A percentile compares a stretch with the other conserved stretches of the same genome.
Conservation (phyloP, 2,329 filamentous ascomycete species). For the Phialophora chinensis region DNA sequence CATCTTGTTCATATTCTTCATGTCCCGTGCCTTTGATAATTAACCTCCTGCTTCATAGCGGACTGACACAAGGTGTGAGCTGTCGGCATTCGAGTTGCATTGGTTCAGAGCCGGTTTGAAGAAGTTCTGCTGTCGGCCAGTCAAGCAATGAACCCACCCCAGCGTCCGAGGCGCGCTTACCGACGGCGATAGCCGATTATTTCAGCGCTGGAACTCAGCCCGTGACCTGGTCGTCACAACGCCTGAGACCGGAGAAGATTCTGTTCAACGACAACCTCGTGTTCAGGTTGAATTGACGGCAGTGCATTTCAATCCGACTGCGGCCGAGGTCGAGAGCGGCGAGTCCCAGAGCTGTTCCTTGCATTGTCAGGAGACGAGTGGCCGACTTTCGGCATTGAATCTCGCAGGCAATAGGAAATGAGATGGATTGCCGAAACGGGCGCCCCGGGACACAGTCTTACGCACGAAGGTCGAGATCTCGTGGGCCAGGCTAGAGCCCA, state of each 20-base stretch:
- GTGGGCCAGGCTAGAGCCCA: slow-evolving; percentile 2
- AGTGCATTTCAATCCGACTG: slow-evolving; percentile 1
- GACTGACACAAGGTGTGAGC: not conserved
- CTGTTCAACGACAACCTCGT: not conserved
- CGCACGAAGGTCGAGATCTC: slow-evolving; percentile 15
- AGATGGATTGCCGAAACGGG: slow-evolving; percentile 17
- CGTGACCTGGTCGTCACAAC: not conserved
- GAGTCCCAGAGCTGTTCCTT: not conserved
- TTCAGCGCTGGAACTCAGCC: not conserved
- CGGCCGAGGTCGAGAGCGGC: slow-evolving; percentile 6
- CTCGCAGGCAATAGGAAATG: slow-evolving; percentile 8
- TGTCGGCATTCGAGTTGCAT: not conserved
- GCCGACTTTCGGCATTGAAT: slow-evolving; percentile 5
- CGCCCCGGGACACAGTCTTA: not conserved
- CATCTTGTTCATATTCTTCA: not conserved
- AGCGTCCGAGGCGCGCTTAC: not conserved
- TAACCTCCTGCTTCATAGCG: not conserved
- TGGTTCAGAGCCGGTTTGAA: not conserved
- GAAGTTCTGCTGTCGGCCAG: not conserved
- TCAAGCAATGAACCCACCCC: not conserved
- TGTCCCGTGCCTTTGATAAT: not conserved
- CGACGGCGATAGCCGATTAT: not conserved
- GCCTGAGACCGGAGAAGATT: not conserved
- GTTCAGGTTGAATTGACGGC: not conserved
- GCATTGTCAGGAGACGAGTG: not conserved